phyloP scores from a whole-genome alignment of 139 green algal species.

The Diplosphaera chodatii region DNA sequence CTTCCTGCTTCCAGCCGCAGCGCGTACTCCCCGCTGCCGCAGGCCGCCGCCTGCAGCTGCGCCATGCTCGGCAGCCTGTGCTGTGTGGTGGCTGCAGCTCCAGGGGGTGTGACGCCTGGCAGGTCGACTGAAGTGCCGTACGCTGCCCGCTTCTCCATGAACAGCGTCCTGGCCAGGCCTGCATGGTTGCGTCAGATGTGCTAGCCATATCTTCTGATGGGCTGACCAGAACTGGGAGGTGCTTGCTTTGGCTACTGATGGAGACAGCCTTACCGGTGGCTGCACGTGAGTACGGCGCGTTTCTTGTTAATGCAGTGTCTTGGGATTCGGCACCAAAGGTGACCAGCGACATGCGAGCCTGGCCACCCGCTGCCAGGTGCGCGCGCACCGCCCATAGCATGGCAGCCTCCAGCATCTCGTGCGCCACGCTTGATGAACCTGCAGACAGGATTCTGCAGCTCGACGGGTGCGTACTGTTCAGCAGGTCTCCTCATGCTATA shows the following conservation, averaged over 20 bases:
- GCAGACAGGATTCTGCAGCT: no score
- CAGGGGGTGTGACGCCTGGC: background rate
- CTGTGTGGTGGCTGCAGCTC: background rate
- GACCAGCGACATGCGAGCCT: background rate
- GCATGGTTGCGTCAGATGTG: background rate
- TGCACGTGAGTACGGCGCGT: no score
- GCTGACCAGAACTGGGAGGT: no score
- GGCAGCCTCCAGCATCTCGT: background rate
- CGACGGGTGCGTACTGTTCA: no score
- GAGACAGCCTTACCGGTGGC: background rate
- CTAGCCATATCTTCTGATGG: no score
- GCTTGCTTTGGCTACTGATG: no score
- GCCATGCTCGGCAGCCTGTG: background rate
- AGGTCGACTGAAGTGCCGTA: background rate
- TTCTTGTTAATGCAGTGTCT: background rate
- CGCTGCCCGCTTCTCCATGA: background rate
- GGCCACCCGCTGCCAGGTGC: background rate
- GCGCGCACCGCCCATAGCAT: constrained; percentile 9
- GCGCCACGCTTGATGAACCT: background rate
- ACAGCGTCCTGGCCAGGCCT: background rate
- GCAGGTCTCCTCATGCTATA: no score
- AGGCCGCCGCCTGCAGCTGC: background rate
- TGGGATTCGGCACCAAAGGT: background rate
- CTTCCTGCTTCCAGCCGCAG: background rate
- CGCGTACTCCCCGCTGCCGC: constrained; percentile 6